Evolutionary conservation across 2,329 filamentous ascomycete species (phyloP).

Genomic region (Talaromyces sp.): DNA sequence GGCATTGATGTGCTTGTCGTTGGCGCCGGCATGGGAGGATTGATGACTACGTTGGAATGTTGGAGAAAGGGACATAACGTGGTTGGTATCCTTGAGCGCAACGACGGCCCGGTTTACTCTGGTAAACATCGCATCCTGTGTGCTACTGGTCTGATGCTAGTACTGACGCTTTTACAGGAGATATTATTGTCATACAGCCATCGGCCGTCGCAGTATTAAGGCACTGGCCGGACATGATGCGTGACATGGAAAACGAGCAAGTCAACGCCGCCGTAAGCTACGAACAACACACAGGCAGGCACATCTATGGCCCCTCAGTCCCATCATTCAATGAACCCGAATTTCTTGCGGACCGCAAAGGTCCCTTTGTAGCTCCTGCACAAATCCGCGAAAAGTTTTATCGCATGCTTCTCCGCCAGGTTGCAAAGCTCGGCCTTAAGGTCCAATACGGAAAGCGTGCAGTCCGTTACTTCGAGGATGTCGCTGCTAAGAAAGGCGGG

Average conservation of each 20-base stretch:
- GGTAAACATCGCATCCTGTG: not conserved
- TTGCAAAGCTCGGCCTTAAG: not conserved
- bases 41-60: conserved; percentile 1
- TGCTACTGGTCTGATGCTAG: not conserved
- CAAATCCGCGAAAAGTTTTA: not conserved
- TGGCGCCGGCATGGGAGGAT: not conserved
- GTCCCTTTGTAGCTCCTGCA: not conserved
- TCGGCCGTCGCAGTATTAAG: not conserved
- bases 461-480: not conserved
- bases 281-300: not conserved
- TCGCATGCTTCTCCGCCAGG: not conserved
- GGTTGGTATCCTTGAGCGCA: not conserved
- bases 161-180: not conserved
- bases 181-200: not conserved
- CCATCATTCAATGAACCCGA: not conserved
- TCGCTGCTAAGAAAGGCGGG: not conserved
- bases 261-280: not conserved
- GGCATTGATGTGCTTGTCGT: not conserved
- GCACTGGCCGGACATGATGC: not conserved
- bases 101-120: not conserved
- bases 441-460: not conserved
- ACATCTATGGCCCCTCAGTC: not conserved
- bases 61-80: conserved; percentile 9
- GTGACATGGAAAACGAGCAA: not conserved
- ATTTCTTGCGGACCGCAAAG: not conserved